Conservation (phyloP, 2,329 filamentous ascomycete genomes). For the Didymosphaeria variabile region DNA sequence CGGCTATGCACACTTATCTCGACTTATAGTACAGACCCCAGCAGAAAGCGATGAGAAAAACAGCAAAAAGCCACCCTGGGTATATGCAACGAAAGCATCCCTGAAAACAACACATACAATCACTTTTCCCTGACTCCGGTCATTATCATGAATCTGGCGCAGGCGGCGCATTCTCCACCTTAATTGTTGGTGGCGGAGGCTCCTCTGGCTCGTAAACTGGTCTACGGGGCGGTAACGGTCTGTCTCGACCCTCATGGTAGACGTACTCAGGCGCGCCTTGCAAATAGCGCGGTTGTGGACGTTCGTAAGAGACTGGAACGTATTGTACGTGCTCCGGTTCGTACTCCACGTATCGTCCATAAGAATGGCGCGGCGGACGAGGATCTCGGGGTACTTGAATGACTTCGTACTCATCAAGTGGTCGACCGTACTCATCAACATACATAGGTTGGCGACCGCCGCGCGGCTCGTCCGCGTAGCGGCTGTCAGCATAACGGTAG, state of each 20-base stretch:
- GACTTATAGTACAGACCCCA: not conserved
- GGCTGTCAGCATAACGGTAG: slow-evolving; percentile 33
- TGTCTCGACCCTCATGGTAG: slow-evolving; percentile 45
- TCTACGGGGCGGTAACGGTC: slow-evolving; percentile 26
- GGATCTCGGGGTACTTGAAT: slow-evolving; percentile 42
- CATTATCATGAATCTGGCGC: slow-evolving; percentile 24
- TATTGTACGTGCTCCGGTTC: slow-evolving; percentile 43
- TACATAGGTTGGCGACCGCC: slow-evolving; percentile 39
- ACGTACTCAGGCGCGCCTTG: slow-evolving; percentile 38
- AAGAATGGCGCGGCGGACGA: slow-evolving; percentile 30
- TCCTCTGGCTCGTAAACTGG: slow-evolving; percentile 34
- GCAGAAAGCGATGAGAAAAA: not conserved
- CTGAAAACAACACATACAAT: not conserved
- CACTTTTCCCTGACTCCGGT: not conserved
- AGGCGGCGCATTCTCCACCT: slow-evolving; percentile 34
- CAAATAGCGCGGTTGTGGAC: slow-evolving; percentile 35
- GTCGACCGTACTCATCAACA: slow-evolving; percentile 44
- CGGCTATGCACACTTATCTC: not conserved
- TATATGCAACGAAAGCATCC: slow-evolving; percentile 14
- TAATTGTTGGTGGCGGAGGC: slow-evolving; percentile 33
- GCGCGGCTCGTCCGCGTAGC: slow-evolving; percentile 29
- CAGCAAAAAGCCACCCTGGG: slow-evolving; percentile 9
- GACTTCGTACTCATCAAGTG: slow-evolving; percentile 41
- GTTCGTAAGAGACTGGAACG: slow-evolving; percentile 40
- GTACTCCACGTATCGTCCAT: slow-evolving; percentile 34